Conservation (phyloP, 1,284 basidiomycete genomes). For the Rhodotorula sp. region DNA sequence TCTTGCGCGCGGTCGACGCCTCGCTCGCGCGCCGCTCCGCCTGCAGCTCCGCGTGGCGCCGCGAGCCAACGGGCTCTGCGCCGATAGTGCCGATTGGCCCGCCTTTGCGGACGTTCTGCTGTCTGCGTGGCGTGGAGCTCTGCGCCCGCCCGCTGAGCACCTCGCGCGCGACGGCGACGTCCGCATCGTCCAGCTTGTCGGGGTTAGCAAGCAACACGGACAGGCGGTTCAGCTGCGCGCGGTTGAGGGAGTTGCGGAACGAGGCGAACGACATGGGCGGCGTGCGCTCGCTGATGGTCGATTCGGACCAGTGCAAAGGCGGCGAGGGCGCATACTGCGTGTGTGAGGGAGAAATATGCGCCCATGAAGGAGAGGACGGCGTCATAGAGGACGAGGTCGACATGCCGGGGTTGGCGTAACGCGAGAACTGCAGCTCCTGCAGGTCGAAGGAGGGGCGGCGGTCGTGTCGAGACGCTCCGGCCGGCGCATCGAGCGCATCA, state of each 20-base stretch:
- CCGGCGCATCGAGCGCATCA: too few species aligned
- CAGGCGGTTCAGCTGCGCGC: conserved; percentile 11
- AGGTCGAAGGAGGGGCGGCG: background rate
- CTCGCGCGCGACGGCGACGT: background rate
- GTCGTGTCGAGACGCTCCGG: background rate
- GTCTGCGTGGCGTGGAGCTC: background rate
- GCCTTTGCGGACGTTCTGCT: too few species aligned
- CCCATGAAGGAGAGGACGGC: background rate
- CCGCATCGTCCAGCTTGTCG: background rate
- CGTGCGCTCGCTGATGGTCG: conserved; percentile 5
- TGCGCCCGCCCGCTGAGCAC: background rate
- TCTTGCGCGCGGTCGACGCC: background rate
- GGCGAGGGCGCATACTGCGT: background rate
- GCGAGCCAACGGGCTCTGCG: conserved; percentile 17
- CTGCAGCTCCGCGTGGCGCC: conserved; percentile 21
- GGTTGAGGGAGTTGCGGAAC: conserved; percentile 33
- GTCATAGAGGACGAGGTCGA: background rate
- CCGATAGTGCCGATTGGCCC: conserved; percentile 26
- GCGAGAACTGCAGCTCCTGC: too few species aligned
- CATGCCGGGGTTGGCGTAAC: background rate
- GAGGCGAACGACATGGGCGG: conserved; percentile 18
- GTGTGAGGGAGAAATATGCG: background rate
- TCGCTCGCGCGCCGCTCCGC: background rate
- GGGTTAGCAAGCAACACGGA: conserved; percentile 1
- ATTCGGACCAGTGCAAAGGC: conserved; percentile 23